Evolutionary conservation across 1,284 basidiomycete genomes (phyloP).

Genomic region (Ustilago cynodontis): DNA sequence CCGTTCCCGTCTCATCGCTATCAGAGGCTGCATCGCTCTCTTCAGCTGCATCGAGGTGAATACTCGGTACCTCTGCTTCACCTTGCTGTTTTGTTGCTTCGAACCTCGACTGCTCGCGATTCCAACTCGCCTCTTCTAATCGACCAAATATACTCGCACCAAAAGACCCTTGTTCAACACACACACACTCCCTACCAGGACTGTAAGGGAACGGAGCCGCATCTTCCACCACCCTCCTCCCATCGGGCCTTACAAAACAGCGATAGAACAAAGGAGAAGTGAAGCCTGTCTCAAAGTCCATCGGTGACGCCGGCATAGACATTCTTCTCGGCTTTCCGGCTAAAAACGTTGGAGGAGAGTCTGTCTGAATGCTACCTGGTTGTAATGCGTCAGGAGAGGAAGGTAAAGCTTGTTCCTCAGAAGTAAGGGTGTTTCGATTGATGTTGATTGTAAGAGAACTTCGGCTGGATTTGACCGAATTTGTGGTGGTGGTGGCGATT

Average conservation of each 20-base stretch:
- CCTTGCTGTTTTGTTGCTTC: background rate
- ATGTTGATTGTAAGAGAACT: constrained; percentile 12
- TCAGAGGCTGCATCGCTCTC: background rate
- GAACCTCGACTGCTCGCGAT: background rate
- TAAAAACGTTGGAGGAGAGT: background rate
- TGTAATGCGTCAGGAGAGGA: constrained; percentile 5
- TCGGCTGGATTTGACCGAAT: background rate
- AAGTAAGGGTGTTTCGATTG: background rate
- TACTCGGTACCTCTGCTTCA: constrained; percentile 6
- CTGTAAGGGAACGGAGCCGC: constrained; percentile 48
- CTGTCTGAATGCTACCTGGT: background rate
- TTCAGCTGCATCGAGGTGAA: background rate
- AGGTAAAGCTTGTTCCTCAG: constrained; percentile 10
- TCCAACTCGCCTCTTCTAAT: background rate
- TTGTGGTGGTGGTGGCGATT: background rate
- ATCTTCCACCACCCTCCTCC: constrained; percentile 6
- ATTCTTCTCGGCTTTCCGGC: background rate
- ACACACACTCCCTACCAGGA: constrained; percentile 18
- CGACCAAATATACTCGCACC: background rate
- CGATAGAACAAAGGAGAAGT: constrained; percentile 25
- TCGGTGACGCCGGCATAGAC: constrained; percentile 2
- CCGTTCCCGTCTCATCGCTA: background rate
- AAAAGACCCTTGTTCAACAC: background rate
- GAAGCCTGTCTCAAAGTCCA: background rate
- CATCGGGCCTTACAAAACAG: background rate